Evolutionary conservation across 805 yeast genomes (phyloP).

Genomic region (Kuraishia floccosa): DNA sequence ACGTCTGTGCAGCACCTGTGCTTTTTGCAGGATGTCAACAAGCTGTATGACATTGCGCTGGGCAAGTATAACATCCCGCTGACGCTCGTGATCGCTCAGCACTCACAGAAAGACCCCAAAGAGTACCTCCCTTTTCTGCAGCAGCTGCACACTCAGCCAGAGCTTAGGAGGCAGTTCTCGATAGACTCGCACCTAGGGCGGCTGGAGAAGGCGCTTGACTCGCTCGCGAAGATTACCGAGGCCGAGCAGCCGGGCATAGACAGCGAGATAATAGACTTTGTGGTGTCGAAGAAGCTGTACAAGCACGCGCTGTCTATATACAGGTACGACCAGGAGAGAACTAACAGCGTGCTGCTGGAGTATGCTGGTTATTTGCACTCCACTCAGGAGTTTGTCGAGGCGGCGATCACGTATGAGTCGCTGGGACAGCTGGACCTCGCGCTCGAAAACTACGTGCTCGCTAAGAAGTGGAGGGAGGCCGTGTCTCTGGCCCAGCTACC

Average conservation of each 20-base stretch:
- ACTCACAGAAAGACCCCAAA: constrained; percentile 95
- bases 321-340: constrained; percentile 43
- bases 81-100: constrained; percentile 82
- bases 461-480: constrained; percentile 82
- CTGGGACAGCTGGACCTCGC: constrained; percentile 49
- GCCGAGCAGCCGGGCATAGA: constrained; percentile 22
- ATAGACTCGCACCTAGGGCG: constrained; percentile 73
- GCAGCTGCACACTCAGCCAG: constrained; percentile 55
- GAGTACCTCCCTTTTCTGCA: constrained; percentile 92
- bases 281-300: constrained; percentile 59
- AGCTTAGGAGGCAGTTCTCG: constrained; percentile 55
- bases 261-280: constrained; percentile 57
- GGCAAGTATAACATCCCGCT: constrained; percentile 75
- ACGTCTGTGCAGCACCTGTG: constrained; percentile 73
- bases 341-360: constrained; percentile 37
- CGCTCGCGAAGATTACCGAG: constrained; percentile 39
- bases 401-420: constrained; percentile 71
- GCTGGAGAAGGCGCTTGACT: constrained; percentile 54
- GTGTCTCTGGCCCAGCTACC: constrained; percentile 35
- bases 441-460: constrained; percentile 54
- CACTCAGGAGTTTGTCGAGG: constrained; percentile 51
- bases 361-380: constrained; percentile 56
- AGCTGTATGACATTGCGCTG: constrained; percentile 68
- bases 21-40: constrained; percentile 82
- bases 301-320: constrained; percentile 55